Evolutionary conservation across 306 rosid genomes (phyloP), one percentile per base, ranked within the genome.

Genomic region (Vigna hirtella): DNA sequence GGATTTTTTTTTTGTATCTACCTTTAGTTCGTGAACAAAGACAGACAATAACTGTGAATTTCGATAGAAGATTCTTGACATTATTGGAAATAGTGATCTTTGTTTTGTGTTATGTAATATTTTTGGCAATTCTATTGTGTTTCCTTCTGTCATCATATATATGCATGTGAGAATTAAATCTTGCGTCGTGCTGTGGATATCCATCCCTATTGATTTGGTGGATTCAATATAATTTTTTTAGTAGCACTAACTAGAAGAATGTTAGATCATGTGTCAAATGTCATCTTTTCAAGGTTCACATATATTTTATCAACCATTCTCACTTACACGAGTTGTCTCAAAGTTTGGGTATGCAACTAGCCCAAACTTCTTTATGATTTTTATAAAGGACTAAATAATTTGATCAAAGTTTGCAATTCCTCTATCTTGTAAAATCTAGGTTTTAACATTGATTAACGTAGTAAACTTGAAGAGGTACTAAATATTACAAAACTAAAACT

Each of bases 11-110:
- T 64, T 36, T 81, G 65, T 67, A 78, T 70, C 24, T 40, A 34
- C 38, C 48, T 18, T 73, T 73, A 77, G 86, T 55, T 78, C 38
- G 57, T 38, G 52, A 61, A 52, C 58, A 79, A 32, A 74, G 68
- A 61, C 76, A 73, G 76, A 68, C 34, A 72, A 63, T 77, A 62
- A 73, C 78, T 28, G 32, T 24, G 66, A 66, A 66, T 81, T 77
- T 81, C 70, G 77, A 55, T 47, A 48, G 52, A 59, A 66, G 70
- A 63, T 79, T 79, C 62, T 56, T 76, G n/a, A 50, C 74, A 65
- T 65, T 70, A 43, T 38, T 55, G 62, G 42, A 70, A 70, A 59
- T 34, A 72, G 13, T 61, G 58, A 48, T 76, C 78, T 70, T 81
- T 15, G 30, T 48, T 9, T 81, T 76, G 28, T 77, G 73, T 77